Evolutionary conservation across 306 rosid genomes (phyloP).

Genomic region (Coriaria nepalensis): DNA sequence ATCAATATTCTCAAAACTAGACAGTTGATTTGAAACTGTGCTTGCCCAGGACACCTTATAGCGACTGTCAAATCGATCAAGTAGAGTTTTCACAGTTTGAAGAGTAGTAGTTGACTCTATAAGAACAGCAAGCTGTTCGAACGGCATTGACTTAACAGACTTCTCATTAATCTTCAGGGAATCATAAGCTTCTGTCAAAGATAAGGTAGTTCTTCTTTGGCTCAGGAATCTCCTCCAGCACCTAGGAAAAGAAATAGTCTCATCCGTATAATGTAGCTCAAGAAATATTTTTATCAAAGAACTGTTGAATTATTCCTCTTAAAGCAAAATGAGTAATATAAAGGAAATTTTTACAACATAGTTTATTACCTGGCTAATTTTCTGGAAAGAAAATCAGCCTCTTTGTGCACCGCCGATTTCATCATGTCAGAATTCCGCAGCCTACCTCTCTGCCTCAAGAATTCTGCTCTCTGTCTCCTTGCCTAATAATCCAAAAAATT

Average conservation of each 20-base stretch:
- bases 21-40: conserved; percentile 26
- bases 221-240: conserved; percentile 67
- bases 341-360: not conserved
- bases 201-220: conserved; percentile 54
- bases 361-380: conserved; percentile 58
- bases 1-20: conserved; percentile 67
- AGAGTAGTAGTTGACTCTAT: conserved; percentile 73
- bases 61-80: conserved; percentile 76
- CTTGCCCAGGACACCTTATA: conserved; percentile 42
- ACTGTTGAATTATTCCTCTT: no score
- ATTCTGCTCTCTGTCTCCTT: conserved; percentile 75
- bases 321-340: no score
- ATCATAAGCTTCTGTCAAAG: conserved; percentile 59
- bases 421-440: conserved; percentile 27
- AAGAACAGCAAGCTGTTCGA: conserved; percentile 73
- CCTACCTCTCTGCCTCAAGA: conserved; percentile 72
- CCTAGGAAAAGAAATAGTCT: conserved; percentile 22
- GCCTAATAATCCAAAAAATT: conserved; percentile 38
- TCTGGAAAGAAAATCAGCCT: conserved; percentile 66
- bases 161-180: conserved; percentile 49
- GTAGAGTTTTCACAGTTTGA: conserved; percentile 56
- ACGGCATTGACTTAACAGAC: conserved; percentile 67
- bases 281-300: no score
- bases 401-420: conserved; percentile 36
- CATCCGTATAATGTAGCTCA: not conserved